Base-by-base conservation (phyloP, 139 green algal genomes). In the Chlorella sp. region DNA sequence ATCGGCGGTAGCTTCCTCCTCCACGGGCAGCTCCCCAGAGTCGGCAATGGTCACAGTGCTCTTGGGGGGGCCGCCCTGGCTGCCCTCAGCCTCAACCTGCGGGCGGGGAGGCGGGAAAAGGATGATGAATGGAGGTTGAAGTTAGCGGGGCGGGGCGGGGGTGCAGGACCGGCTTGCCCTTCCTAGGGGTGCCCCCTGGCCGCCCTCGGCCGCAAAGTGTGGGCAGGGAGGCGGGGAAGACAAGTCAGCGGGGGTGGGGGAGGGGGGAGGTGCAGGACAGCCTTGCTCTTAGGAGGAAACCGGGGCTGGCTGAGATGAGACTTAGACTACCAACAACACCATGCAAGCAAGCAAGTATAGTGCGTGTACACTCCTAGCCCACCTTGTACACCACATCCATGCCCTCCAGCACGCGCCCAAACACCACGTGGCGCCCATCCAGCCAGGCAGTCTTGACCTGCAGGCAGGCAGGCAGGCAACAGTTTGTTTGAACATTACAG, bases 351-450 rank as follows among this genome's bases (percentile, higher is more conserved):
- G n/a, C n/a, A n/a, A n/a, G n/a, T n/a, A n/a, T n/a, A n/a, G n/a
- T n/a, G n/a, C n/a, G n/a, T n/a, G n/a, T n/a, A n/a, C n/a, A n/a
- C n/a, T 9, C 48, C 48, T 5, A 97, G 97, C 99, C 98, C 60
- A 97, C 95, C 36, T 93, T 95, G 81, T 95, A 95, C 18, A 98
- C 94, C 14, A 97, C 88, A 0, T 92, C 89, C 95, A 98, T 96
- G 60, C 97, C 97, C 89, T 98, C 96, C 48, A 95, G 82, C n/a
- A 99, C 95, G 26, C 90, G 83, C 11, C 97, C 97, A 94, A 99
- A 99, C n/a, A 98, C 97, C 5, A 98, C 96, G 92, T 99, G 98
- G 95, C 99, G 99, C 84, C 64, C 64, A 14, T 71, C 64, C 68
- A 88, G 84, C 84, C 84, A 88, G 66, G 66, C 68, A 16, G 84